phyloP scores from a whole-genome alignment of 257 asterid species.

The Datura wrightii region DNA sequence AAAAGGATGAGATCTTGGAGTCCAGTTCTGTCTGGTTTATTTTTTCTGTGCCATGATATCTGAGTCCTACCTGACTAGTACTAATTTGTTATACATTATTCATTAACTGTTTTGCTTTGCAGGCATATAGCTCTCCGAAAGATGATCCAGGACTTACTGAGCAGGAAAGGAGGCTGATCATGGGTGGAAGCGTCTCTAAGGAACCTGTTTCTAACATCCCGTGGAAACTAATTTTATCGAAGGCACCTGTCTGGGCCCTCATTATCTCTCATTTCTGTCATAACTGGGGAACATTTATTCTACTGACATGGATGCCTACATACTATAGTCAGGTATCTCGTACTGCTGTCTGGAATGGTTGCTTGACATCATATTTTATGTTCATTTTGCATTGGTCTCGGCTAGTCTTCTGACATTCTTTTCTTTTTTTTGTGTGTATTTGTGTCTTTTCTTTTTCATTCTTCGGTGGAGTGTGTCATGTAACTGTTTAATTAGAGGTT shows the following conservation, averaged over 20 bases:
- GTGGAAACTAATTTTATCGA: constrained; percentile 85
- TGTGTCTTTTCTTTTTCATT: too few species aligned
- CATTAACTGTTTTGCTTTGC: constrained; percentile 31
- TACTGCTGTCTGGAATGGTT: neutral
- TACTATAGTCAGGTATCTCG: constrained; percentile 86
- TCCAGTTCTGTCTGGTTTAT: neutral
- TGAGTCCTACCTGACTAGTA: neutral
- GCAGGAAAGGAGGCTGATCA: constrained; percentile 67
- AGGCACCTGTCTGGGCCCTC: constrained; percentile 99
- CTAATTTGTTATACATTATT: neutral
- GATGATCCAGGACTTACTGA: constrained; percentile 74
- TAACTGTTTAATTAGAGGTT: too few species aligned
- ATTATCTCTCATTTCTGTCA: constrained; percentile 97
- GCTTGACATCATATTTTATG: too few species aligned
- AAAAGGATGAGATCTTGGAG: constrained; percentile 14
- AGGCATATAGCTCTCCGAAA: constrained; percentile 93
- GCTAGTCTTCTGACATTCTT: too few species aligned
- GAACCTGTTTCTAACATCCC: constrained; percentile 87
- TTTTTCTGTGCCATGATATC: neutral
- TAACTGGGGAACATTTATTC: constrained; percentile 99
- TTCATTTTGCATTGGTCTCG: too few species aligned
- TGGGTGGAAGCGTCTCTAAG: constrained; percentile 65
- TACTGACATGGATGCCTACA: constrained; percentile 97
- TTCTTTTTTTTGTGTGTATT: too few species aligned
- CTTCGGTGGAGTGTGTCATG: too few species aligned